These are phyloP conservation scores for Gnomoniopsis smithogilvyi DNA, from an alignment of 2,329 filamentous ascomycete species.

Conservation along the genomic window DNA sequence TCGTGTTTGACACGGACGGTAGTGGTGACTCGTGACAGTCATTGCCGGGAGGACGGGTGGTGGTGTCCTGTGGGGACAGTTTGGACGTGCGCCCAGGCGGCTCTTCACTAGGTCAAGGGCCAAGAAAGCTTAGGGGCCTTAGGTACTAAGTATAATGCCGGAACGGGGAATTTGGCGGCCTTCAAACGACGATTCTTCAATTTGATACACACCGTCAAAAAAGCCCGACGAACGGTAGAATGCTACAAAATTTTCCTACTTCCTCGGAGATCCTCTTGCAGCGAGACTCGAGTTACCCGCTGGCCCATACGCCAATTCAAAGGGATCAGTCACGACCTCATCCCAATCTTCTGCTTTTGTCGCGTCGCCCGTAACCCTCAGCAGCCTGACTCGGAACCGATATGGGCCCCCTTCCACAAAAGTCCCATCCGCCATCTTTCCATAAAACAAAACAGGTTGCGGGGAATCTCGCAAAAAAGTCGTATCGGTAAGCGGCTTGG, in stretches of 20 bases:
- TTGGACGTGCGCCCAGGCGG: no score
- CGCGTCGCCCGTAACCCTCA: slow-evolving; percentile 24
- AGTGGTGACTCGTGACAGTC: no score
- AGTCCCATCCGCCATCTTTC: slow-evolving; percentile 21
- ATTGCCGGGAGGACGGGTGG: no score
- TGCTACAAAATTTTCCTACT: neutral
- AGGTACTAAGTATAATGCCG: no score
- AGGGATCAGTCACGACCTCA: slow-evolving; percentile 5
- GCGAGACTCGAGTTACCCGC: neutral
- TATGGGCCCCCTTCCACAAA: slow-evolving; percentile 24
- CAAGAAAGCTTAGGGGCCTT: no score
- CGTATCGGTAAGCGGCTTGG: neutral
- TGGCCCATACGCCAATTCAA: neutral
- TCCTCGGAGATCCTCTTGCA: neutral
- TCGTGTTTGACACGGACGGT: no score
- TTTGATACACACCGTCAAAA: neutral
- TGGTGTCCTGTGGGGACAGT: no score
- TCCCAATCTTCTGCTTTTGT: slow-evolving; percentile 24
- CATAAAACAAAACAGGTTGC: slow-evolving; percentile 12
- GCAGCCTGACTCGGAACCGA: slow-evolving; percentile 20
- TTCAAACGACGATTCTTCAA: neutral
- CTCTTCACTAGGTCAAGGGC: no score
- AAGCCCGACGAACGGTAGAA: neutral
- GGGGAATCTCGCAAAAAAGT: neutral
- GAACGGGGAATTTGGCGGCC: no score